phyloP scores from a whole-genome alignment of 306 rosid genomes.

The Inga oerstediana region DNA sequence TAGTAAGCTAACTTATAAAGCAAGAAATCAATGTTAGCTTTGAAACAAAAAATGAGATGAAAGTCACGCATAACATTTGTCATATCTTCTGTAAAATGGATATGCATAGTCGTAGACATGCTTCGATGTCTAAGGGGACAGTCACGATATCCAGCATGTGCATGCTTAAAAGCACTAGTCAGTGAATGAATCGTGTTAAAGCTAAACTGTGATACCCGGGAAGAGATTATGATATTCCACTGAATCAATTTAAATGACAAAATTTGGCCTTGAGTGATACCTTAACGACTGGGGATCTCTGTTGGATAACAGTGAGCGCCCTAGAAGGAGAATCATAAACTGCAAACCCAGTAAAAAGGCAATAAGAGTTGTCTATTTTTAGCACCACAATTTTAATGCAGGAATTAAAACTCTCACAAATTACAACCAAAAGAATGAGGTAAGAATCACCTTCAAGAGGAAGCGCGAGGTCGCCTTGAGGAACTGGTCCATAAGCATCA shows the following conservation, averaged over 20 bases:
- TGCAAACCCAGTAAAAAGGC: slow-evolving; percentile 40
- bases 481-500: slow-evolving; percentile 82
- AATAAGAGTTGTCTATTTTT: background rate
- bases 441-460: slow-evolving; percentile 81
- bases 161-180: slow-evolving; percentile 7
- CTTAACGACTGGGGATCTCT: slow-evolving; percentile 85
- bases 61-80: background rate
- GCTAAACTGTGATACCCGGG: slow-evolving; percentile 1
- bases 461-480: slow-evolving; percentile 82
- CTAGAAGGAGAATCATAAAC: slow-evolving; percentile 76
- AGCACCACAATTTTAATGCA: background rate
- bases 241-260: background rate
- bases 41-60: background rate
- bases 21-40: background rate
- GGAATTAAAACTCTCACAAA: background rate
- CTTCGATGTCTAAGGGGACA: background rate
- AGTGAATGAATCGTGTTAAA: background rate
- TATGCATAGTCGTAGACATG: background rate
- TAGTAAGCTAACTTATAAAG: background rate
- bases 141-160: slow-evolving; percentile 1
- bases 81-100: slow-evolving; percentile 14
- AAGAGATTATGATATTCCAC: background rate
- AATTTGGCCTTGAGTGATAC: slow-evolving; percentile 26
- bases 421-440: slow-evolving; percentile 8
- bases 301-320: slow-evolving; percentile 69